Evolutionary conservation across 2,329 filamentous ascomycete species (phyloP).

Genomic region (Tolypocladium album): DNA sequence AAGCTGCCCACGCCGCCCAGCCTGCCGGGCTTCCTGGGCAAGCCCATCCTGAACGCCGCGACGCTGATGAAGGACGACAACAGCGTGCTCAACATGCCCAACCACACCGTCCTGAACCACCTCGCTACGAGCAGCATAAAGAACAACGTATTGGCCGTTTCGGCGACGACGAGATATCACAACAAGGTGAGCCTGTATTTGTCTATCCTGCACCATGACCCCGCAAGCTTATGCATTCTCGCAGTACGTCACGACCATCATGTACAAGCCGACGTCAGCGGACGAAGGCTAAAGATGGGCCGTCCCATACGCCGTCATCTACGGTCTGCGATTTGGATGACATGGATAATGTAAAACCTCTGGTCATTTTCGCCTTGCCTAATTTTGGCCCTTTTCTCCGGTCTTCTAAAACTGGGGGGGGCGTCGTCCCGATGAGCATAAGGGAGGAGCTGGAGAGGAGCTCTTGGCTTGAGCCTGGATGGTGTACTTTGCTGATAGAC

Average conservation of each 20-base stretch:
- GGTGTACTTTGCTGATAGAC: neutral
- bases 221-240: neutral
- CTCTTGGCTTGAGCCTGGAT: neutral
- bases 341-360: neutral
- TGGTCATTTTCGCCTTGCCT: neutral
- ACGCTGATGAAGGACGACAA: constrained; percentile 96
- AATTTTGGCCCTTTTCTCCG: neutral
- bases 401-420: neutral
- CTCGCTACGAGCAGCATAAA: constrained; percentile 97
- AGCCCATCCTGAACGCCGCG: constrained; percentile 86
- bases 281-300: constrained; percentile 29
- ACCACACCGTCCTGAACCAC: constrained; percentile 94
- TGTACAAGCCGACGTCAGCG: constrained; percentile 81
- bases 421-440: neutral
- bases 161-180: constrained; percentile 94
- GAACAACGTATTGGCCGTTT: constrained; percentile 88
- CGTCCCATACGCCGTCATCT: neutral
- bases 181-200: constrained; percentile 56
- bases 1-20: constrained; percentile 75
- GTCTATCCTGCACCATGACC: no score
- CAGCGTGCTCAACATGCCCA: constrained; percentile 92
- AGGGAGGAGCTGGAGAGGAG: neutral
- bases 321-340: neutral
- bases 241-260: constrained; percentile 92
- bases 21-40: constrained; percentile 82